Evolutionary conservation across 768 basidiomycete species (phyloP).

Genomic region (Auricularia sp.): DNA sequence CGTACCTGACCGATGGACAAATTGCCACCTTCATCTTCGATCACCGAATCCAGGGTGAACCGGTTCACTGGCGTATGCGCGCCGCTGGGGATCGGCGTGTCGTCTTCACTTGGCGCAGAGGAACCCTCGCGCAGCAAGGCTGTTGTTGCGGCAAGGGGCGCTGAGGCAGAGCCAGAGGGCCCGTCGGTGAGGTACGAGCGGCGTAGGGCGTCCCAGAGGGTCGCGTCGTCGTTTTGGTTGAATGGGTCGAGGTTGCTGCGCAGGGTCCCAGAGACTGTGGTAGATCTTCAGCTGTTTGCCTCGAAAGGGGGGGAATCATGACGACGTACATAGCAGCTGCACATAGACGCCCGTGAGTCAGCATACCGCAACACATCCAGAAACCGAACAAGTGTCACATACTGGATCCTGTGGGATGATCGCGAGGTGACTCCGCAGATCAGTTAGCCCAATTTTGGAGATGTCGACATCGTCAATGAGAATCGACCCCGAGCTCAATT

Average conservation of each 20-base stretch:
- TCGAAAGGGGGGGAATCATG: too few relatives aligned
- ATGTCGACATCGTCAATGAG: slow-evolving; percentile 63
- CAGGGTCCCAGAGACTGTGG: slow-evolving; percentile 42
- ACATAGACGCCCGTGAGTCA: slow-evolving; percentile 62
- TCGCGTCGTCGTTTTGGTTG: slow-evolving; percentile 50
- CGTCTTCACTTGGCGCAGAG: too few relatives aligned
- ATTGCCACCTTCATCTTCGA: slow-evolving; percentile 32
- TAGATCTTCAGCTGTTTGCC: too few relatives aligned
- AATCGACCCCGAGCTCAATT: too few relatives aligned
- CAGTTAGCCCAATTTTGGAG: too few relatives aligned
- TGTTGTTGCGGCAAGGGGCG: too few relatives aligned
- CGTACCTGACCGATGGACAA: slow-evolving; percentile 20
- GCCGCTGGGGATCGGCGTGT: slow-evolving; percentile 2
- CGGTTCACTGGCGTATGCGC: slow-evolving; percentile 13
- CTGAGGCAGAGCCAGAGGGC: too few relatives aligned
- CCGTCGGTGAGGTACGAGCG: slow-evolving; percentile 38
- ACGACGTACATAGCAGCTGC: slow-evolving; percentile 46
- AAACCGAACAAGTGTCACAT: too few relatives aligned
- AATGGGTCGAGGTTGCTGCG: slow-evolving; percentile 40
- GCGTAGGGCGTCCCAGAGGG: slow-evolving; percentile 61
- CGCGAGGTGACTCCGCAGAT: too few relatives aligned
- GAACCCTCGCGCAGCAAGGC: slow-evolving; percentile 19
- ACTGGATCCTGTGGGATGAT: too few relatives aligned
- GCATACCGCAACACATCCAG: too few relatives aligned
- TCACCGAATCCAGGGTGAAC: slow-evolving; percentile 29